Evolutionary conservation across 495 filamentous ascomycete species (phyloP).

Genomic region (Penicillium longicatenatum): DNA sequence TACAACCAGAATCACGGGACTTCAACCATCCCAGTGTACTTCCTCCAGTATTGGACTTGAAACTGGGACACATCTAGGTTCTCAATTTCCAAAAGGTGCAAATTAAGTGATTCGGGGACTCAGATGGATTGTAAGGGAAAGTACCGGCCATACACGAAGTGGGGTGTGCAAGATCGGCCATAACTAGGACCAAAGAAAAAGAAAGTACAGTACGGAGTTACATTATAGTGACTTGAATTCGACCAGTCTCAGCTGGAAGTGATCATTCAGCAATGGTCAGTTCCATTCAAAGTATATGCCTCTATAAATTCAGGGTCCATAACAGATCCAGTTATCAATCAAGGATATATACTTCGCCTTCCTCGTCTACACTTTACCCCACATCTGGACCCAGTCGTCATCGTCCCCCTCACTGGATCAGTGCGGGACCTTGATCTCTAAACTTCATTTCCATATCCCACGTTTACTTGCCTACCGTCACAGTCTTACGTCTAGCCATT

Average conservation of each 20-base stretch:
- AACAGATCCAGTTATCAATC: too few relatives aligned
- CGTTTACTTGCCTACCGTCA: neutral
- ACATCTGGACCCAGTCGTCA: constrained; percentile 10
- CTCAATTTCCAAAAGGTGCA: neutral
- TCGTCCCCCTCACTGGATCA: constrained; percentile 3
- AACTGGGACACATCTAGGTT: too few relatives aligned
- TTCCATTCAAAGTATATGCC: too few relatives aligned
- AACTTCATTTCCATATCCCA: neutral
- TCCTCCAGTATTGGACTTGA: neutral
- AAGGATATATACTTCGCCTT: too few relatives aligned
- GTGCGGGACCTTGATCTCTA: constrained; percentile 2
- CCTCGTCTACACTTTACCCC: constrained; percentile 4
- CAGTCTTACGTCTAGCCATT: neutral
- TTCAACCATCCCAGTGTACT: neutral
- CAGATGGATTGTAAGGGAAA: neutral
- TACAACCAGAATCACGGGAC: neutral
- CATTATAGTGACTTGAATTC: neutral
- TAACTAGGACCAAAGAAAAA: neutral
- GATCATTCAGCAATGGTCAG: too few relatives aligned
- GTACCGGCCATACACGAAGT: constrained; percentile 4
- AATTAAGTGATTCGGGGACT: neutral
- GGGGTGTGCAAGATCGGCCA: constrained; percentile 1
- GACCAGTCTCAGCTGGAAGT: too few relatives aligned
- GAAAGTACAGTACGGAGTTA: too few relatives aligned
- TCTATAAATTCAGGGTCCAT: too few relatives aligned